Evolutionary conservation across 805 yeast species (phyloP).

Genomic region (Zygosaccharomyces gambellarensis): DNA sequence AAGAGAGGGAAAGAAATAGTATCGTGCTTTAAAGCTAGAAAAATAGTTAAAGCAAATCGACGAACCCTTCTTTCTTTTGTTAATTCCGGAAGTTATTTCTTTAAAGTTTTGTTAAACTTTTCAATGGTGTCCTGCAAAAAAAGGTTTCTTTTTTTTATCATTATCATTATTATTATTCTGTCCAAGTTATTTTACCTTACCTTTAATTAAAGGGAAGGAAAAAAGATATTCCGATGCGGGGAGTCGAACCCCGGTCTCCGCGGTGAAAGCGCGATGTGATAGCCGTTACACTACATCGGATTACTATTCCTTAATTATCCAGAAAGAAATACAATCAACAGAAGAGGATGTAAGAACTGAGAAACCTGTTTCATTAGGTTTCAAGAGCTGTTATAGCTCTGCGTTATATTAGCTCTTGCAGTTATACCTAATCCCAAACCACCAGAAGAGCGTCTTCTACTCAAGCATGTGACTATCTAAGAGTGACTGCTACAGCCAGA

Average conservation of each 20-base stretch:
- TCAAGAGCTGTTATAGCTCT: too few species aligned
- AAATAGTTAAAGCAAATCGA: neutral
- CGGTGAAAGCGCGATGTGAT: slow-evolving; percentile 39
- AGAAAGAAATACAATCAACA: neutral
- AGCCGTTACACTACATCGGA: slow-evolving; percentile 39
- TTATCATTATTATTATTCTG: neutral
- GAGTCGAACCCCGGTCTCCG: slow-evolving; percentile 40
- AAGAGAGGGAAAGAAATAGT: neutral
- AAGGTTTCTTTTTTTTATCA: neutral
- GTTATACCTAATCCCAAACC: too few species aligned
- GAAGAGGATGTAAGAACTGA: neutral
- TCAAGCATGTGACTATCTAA: neutral
- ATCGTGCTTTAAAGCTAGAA: neutral
- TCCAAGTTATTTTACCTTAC: too few species aligned
- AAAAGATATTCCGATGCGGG: slow-evolving; percentile 33
- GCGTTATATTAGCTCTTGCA: too few species aligned
- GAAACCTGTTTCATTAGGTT: neutral
- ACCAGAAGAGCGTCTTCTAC: neutral
- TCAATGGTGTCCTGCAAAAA: neutral
- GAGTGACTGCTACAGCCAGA: neutral
- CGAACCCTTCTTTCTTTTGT: neutral
- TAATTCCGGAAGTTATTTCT: neutral
- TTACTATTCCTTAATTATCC: neutral
- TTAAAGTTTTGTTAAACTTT: neutral
- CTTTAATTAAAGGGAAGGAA: neutral